Base-by-base conservation (phyloP, 495 filamentous ascomycete species). In the Cairneyella variabilis region DNA sequence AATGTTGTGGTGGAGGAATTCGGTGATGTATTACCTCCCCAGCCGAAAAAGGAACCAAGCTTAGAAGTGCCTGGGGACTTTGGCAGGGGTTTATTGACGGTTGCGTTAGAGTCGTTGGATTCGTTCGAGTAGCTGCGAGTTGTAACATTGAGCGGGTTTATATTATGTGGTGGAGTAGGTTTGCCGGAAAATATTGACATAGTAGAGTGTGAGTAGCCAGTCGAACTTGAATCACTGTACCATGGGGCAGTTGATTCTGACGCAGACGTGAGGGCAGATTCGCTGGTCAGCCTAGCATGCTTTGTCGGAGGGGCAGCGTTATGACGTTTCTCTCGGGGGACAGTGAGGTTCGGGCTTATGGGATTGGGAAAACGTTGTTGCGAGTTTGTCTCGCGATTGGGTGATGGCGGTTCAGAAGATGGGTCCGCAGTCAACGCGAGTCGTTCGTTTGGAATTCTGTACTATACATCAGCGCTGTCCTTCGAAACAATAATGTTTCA, bases 11-110 rank as follows among this genome's bases (percentile, higher is more conserved):
- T 69, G 1, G 76, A 72, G 21, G 76, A 72, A 34, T 70, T 65
- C 48, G 69, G 64, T 22, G 66, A 62, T 50, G 53, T 23, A 30
- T 34, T 56, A 8, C 62, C 59, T 45, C 63, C 63, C 77, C 77
- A 80, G 64, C 77, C 76, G 61, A 78, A 78, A 64, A 77, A 73
- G 3, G 67, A 66, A 18, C 70, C 72, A 56, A 79, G 66, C 45
- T 78, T 77, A 52, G 77, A 78, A 10, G 70, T 10, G 8, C 57
- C 51, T 38, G 78, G 78, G 17, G 76, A 80, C 54, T 76, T 80
- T 2, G 76, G 76, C 25, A 76, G 59, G 21, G 75, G 70, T 61
- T 77, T 79, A 58, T 77, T 70, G 44, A 74, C 70, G 54, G 73
- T 69, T 5, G 65, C 63, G 34, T 64, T 63, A 53, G 61, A 67